Conservation (phyloP, 2,329 filamentous ascomycete species). For the Trichophyton schoenleinii region DNA sequence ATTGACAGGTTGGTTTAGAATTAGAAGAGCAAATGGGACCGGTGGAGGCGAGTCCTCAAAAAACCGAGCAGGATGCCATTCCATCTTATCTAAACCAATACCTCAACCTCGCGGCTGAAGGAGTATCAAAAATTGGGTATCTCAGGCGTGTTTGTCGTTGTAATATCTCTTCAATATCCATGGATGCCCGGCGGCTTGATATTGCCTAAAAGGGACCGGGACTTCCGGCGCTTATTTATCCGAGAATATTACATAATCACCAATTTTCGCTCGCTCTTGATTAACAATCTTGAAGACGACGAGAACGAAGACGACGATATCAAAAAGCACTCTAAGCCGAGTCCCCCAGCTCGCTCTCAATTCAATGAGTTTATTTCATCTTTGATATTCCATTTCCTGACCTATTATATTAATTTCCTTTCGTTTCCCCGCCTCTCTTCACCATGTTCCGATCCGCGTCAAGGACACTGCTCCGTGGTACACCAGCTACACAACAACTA, state of each 20-base stretch:
- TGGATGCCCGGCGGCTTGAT: background rate
- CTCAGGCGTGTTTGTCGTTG: background rate
- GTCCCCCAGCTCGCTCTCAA: background rate
- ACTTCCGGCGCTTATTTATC: background rate
- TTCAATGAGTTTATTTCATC: background rate
- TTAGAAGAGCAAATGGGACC: conserved; percentile 38
- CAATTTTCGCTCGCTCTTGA: conserved; percentile 2
- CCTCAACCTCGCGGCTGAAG: background rate
- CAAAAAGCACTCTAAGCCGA: background rate
- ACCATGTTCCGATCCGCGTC: conserved; percentile 17
- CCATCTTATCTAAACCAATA: conserved; percentile 15
- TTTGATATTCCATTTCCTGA: background rate
- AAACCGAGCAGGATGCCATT: conserved; percentile 32
- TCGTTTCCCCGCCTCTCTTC: conserved; percentile 2
- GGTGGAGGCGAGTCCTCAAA: conserved; percentile 22
- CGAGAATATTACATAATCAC: conserved; percentile 1
- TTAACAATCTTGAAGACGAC: background rate
- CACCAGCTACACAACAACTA: conserved; percentile 8
- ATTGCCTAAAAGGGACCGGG: background rate
- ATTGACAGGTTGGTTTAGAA: conserved; percentile 51
- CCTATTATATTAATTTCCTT: background rate
- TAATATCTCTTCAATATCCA: no score
- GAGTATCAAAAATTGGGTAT: background rate
- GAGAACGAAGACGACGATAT: background rate
- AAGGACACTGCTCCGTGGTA: conserved; percentile 12